Base-by-base conservation (phyloP, 2,329 filamentous ascomycete species). In the Curvularia eragrostidis region DNA sequence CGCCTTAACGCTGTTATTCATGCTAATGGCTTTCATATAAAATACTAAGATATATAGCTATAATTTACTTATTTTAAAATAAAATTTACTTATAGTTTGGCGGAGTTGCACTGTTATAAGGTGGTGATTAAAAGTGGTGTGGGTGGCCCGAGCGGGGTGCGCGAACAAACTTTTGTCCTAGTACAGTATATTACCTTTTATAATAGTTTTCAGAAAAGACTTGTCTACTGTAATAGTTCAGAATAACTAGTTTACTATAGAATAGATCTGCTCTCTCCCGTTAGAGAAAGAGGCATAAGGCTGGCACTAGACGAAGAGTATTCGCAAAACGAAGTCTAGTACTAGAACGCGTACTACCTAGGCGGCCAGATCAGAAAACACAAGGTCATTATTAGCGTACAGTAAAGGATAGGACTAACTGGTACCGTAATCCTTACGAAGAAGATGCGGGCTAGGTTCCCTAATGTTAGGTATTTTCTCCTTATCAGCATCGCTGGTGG, bases 211-310 rank as follows among this genome's bases (percentile, higher is more conserved):
- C 24, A 13, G 5, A 5, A 19, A 28, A 49, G 13, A 44, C n/a
- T n/a, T 49, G 3, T 5, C 28, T 21, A 47, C 5, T 2, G n/a
- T 18, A 19, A 55, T 55, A 47, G 56, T 36, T 15, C 51, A 21
- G 23, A 58, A 58, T 19, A 44, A 58, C 15, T 43, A 46, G 13
- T 77, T 75, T 48, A 71, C 65, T 2, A 62, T 77, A 6, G 72
- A 66, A 21, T 77, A 73, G 74, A 61, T 77, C 8, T 71, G 68
- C 54, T 71, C 72, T 1, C 59, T 78, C 6, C 65, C 65, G 1
- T 46, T 68, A 13, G 74, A 78, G 56, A 68, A 70, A 36, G 64
- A 71, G 5, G 75, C 70, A 66, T 68, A 2, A 56, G 62, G 38
- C 65, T 63, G 3, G 65, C 75, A 61, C 64, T 77, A 0, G 74